A percentile compares a stretch with the other conserved stretches of the same genome.
phyloP scores from a whole-genome alignment of 192 early-diverging fungal genomes.

The Backusella tuberculispora region DNA sequence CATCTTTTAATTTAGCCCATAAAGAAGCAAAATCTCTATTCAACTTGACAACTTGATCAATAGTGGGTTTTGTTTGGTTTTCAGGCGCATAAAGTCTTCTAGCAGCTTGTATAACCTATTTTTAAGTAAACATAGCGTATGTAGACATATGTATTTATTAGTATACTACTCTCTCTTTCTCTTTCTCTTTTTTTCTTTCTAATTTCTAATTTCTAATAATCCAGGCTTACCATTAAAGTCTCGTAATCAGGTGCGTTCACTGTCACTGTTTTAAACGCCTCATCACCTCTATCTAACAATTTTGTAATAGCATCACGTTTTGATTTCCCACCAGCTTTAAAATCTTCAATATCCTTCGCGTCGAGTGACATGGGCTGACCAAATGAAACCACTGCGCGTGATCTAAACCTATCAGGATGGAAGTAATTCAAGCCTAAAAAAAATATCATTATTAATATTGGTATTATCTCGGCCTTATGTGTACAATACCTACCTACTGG shows the following conservation, averaged over 20 bases:
- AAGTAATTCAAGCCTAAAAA: conserved; percentile 86
- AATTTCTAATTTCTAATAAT: too few relatives aligned
- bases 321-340: conserved; percentile 75
- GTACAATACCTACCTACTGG: conserved; percentile 57
- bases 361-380: conserved; percentile 86
- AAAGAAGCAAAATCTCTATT: conserved; percentile 84
- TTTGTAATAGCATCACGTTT: conserved; percentile 81
- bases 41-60: conserved; percentile 85
- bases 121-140: neutral
- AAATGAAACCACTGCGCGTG: conserved; percentile 95
- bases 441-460: neutral
- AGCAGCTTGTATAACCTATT: conserved; percentile 86
- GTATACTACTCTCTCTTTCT: neutral
- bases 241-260: conserved; percentile 94
- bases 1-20: conserved; percentile 76
- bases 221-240: conserved; percentile 72
- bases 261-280: conserved; percentile 84
- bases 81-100: conserved; percentile 87
- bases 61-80: conserved; percentile 71
- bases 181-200: neutral
- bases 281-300: conserved; percentile 75
- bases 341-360: conserved; percentile 79
- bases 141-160: neutral
- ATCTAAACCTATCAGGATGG: conserved; percentile 92
- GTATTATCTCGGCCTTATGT: neutral